phyloP scores from a whole-genome alignment of 257 asterid species.

The Solanum rostratum region DNA sequence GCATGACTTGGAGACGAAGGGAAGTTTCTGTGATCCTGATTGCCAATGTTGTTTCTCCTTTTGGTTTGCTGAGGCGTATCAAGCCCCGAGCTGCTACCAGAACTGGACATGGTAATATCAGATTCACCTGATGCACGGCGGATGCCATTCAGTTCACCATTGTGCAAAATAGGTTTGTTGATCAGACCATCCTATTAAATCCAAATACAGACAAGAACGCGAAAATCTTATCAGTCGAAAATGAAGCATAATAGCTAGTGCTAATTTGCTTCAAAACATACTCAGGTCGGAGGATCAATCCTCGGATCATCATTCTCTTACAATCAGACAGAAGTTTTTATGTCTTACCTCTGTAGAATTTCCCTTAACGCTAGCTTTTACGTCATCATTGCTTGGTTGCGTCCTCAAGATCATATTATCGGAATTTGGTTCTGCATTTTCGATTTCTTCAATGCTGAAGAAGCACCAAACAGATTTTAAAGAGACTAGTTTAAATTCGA shows the following conservation, averaged over 20 bases:
- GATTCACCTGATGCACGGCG: slow-evolving; percentile 67
- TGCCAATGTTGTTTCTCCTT: slow-evolving; percentile 14
- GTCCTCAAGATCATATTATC: slow-evolving; percentile 57
- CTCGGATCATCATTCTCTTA: background rate
- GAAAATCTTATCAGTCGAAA: background rate
- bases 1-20: slow-evolving; percentile 14
- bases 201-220: background rate
- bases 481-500: background rate
- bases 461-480: background rate
- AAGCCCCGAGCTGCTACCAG: slow-evolving; percentile 58
- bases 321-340: background rate
- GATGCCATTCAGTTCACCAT: background rate
- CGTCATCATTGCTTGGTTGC: slow-evolving; percentile 33
- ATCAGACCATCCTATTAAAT: background rate
- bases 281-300: background rate
- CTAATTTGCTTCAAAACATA: background rate
- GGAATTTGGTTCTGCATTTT: slow-evolving; percentile 26
- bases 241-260: background rate
- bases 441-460: slow-evolving; percentile 57
- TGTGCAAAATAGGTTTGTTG: background rate
- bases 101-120: slow-evolving; percentile 77
- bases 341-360: slow-evolving; percentile 39
- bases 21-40: slow-evolving; percentile 18
- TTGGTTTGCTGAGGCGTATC: slow-evolving; percentile 45
- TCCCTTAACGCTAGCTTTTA: slow-evolving; percentile 22